Evolutionary conservation across 768 basidiomycete species (phyloP), one percentile per base, ranked within the genome.

Genomic region (Leccinum incarnatum): DNA sequence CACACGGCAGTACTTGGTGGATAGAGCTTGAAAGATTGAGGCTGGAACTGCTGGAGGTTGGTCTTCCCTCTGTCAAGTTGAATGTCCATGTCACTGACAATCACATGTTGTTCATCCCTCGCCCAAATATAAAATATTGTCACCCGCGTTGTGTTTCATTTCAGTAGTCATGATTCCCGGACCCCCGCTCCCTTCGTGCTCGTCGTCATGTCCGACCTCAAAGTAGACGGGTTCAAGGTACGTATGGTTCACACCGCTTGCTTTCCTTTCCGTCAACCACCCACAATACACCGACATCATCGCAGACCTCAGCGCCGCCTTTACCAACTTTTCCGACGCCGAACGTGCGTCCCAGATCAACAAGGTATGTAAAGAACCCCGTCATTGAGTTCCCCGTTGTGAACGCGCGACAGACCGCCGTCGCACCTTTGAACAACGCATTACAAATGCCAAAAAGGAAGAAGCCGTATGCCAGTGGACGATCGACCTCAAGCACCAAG

Each of bases 401-500:
- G 2, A 21, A 17, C 37, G 14, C 5, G 17, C 10, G 5, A 9
- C 51, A 93, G 93, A 89, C 87, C 52, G 93, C 91, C 65, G 93
- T 91, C n/a, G n/a, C 61, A 84, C 95, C 69, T 95, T 97, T 71
- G 88, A 94, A 73, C 78, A 96, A 45, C 83, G 85, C 54, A 82
- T 96, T 64, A 84, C 86, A 71, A 93, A 94, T 68, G 80, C 74
- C 29, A 78, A 81, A 15, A 88, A 88, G 58, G 79, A 89, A 73
- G 85, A 85, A 61, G 89, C 78, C 19, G 80, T 80, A n/a, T n/a
- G n/a, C n/a, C n/a, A n/a, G 48, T 97, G 93, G 93, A 95, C 93
- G 7, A 92, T 97, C 65, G 95, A 98, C 79, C 68, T 96, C 69
- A 97, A 98, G 83, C 88, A 88, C 85, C 57, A 93, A 94, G 73